Evolutionary conservation across 1,284 basidiomycete species (phyloP), one percentile per base, ranked within the genome.

Genomic region (Ganoderma resinaceum): DNA sequence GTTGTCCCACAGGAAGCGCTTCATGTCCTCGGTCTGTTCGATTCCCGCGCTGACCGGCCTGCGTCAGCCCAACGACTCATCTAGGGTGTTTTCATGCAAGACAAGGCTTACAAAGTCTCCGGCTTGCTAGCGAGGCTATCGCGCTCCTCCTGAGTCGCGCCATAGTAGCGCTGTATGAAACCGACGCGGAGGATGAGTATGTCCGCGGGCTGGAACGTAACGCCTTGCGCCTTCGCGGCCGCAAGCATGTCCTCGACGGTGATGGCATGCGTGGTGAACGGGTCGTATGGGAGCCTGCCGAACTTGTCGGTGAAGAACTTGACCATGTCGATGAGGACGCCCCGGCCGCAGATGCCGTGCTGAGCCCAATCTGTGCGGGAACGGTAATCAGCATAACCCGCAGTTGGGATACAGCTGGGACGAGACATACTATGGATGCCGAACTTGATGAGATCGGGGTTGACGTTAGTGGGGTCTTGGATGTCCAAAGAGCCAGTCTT

Each of bases 301-400:
- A 84, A 84, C 18, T 80, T 78, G 14, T 81, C 80, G 1, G 84
- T 86, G 67, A 84, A 84, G 77, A 85, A 87, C 18, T 81, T 77
- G 58, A 91, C 88, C 16, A 92, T 78, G 76, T 93, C 91, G 38
- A 93, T 82, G 20, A 93, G 78, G 46, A 93, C 89, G 23, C 89
- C 91, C 3, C 91, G 85, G 0, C 91, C 90, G 65, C 88, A 90
- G 65, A 92, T 93, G 0, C 91, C 91, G 72, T 93, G 91, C 37
- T 87, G 83, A 0, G 91, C 89, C 88, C 89, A 91, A 75, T 91
- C 90, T 91, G 66, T 12, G n/a, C 1, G n/a, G 37, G 26, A 37
- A 55, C 20, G 8, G 53, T 14, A 11, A 31, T 29, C n/a, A 20
- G 23, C 35, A 31, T 52, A 20, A 52, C 37, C 37, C 33, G 16